These are phyloP conservation scores for Neohortaea acidophila DNA, from an alignment of 495 filamentous ascomycete species.

Conservation along the genomic window DNA sequence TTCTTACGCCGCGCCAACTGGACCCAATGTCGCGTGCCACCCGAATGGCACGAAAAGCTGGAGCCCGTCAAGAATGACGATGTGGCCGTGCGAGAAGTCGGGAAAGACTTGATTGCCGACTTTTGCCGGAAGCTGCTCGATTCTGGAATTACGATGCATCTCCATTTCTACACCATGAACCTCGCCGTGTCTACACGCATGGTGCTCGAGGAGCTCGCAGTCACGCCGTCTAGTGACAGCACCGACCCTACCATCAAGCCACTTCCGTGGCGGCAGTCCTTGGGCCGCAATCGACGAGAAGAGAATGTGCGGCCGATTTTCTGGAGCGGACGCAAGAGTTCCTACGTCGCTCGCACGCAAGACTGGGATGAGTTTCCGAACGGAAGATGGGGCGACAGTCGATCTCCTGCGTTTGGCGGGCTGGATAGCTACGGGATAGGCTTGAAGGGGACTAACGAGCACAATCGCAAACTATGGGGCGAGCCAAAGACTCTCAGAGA, in stretches of 20 bases:
- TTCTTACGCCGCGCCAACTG: slow-evolving; percentile 82
- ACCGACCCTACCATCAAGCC: slow-evolving; percentile 64
- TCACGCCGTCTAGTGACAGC: slow-evolving; percentile 48
- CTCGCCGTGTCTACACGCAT: slow-evolving; percentile 85
- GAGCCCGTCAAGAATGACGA: slow-evolving; percentile 97
- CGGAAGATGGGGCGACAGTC: slow-evolving; percentile 94
- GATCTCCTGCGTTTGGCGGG: slow-evolving; percentile 93
- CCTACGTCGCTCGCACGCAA: slow-evolving; percentile 86
- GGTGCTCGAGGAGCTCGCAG: slow-evolving; percentile 75
- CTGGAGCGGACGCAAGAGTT: slow-evolving; percentile 94
- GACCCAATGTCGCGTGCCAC: slow-evolving; percentile 69
- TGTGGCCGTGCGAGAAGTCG: slow-evolving; percentile 75
- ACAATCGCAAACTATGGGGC: slow-evolving; percentile 92
- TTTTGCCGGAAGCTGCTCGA: slow-evolving; percentile 75
- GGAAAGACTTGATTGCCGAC: slow-evolving; percentile 76
- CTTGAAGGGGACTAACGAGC: slow-evolving; percentile 90
- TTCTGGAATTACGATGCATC: slow-evolving; percentile 58
- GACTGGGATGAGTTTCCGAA: slow-evolving; percentile 99
- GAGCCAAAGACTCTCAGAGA: slow-evolving; percentile 64
- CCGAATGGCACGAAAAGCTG: slow-evolving; percentile 61
- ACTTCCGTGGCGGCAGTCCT: slow-evolving; percentile 88
- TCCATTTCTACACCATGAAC: slow-evolving; percentile 99
- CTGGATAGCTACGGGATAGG: slow-evolving; percentile 92
- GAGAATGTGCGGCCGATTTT: slow-evolving; percentile 98
- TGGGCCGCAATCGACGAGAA: slow-evolving; percentile 68